Evolutionary conservation across 192 early-diverging fungal genomes (phyloP), one percentile per base, ranked within the genome.

Genomic region (Cetraspora pellucida): DNA sequence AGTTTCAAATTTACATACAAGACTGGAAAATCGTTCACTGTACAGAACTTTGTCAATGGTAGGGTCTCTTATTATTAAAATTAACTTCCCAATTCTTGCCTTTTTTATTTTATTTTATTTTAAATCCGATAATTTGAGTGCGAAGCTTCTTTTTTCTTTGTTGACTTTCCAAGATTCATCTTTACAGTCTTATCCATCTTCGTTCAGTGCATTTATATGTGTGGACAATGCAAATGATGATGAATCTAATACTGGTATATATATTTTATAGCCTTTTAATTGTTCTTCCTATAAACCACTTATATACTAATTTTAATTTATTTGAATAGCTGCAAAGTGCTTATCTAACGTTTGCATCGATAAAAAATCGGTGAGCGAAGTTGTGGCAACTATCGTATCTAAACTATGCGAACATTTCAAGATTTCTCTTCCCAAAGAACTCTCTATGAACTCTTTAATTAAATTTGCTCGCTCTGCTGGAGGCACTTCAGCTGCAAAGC

Each of bases 121-220:
- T 27, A 17, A 27, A 21, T 30, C 54, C 27, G 28, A 13, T 17
- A 6, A 21, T 19, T 17, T 54, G 54, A 47, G 27, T 31, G 31
- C 54, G 44, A 55, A 37, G n/a, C 27, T 31, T 59, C n/a, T 19
- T 17, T 43, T 57, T 23, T 60, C 54, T 52, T 65, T 8, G 14
- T 44, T 44, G 11, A n/a, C 21, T 54, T 50, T 44, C 23, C 44
- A 76, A 72, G 74, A 76, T 27, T 52, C 57, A 16, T 78, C 77
- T 19, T 45, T 78, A 52, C n/a, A 25, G 23, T 65, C 31, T 9
- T 78, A 78, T 30, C 77, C 77, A 14, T 11, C 71, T 14, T 64
- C 74, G 64, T 78, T 78, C 45, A 74, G 60, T 30, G 77, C 74
- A 25, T 60, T 78, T 49, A 25, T 78, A 11, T 78, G 77, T 49